Percentiles rank a stretch among this genome's conserved stretches.
Conservation (phyloP, 2,329 filamentous ascomycete genomes). For the Emmonsiellopsis sp. region DNA sequence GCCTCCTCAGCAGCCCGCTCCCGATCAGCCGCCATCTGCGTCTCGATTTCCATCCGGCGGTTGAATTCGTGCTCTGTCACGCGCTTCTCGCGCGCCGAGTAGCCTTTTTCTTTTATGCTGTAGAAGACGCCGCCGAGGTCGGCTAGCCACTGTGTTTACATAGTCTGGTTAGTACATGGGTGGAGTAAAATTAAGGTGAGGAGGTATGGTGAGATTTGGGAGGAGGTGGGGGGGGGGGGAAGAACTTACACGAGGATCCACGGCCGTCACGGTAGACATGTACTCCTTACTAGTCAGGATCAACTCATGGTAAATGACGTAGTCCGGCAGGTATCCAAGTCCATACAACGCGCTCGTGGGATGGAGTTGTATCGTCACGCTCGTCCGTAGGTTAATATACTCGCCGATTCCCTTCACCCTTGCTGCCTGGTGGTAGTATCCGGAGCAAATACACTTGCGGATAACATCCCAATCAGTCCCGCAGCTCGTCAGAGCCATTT, state of each 20-base stretch:
- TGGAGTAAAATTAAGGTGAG: no score
- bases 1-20: conserved; percentile 39
- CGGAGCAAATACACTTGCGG: conserved; percentile 91
- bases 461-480: conserved; percentile 97
- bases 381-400: conserved; percentile 92
- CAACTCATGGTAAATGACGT: conserved; percentile 95
- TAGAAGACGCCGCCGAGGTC: conserved; percentile 97
- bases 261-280: conserved; percentile 92
- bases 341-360: conserved; percentile 91
- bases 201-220: neutral
- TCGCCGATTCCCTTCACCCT: conserved; percentile 94
- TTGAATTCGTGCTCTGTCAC: conserved; percentile 90
- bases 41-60: conserved; percentile 82
- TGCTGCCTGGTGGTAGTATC: conserved; percentile 96
- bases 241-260: conserved; percentile 65
- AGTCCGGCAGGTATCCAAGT: conserved; percentile 86
- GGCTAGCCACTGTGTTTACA: conserved; percentile 60
- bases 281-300: conserved; percentile 96
- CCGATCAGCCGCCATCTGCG: conserved; percentile 83
- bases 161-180: neutral
- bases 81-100: conserved; percentile 74
- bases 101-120: conserved; percentile 94
- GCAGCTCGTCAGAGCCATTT: conserved; percentile 77
- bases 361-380: conserved; percentile 87
- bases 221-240: no score